Base-by-base conservation (phyloP, 169 alveolate genomes). In the Babesia ovata region DNA sequence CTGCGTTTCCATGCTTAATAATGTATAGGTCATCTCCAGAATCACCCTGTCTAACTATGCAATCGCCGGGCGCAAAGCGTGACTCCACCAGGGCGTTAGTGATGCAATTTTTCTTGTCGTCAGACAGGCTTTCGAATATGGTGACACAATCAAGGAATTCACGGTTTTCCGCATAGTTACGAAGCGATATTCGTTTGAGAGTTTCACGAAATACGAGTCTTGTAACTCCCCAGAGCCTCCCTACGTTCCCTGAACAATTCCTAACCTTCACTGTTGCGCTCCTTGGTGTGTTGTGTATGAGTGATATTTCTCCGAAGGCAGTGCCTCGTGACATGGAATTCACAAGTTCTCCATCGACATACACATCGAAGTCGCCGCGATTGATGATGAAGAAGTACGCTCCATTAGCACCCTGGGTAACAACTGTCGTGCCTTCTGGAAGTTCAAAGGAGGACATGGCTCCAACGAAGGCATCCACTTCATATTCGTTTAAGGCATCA, bases 271-370 rank as follows among this genome's bases (percentile, higher is more conserved):
- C 94, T 4, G 99, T 94, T 12, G 99, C 99, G 45, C 98, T 94
- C 70, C 99, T 93, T 24, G 98, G 99, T 17, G 98, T 94, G 82
- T 97, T 97, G 77, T 97, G 98, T 36, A 98, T 94, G 60, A 98
- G 91, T 16, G 99, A 99, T 44, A 98, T 92, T 79, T 98, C 99
- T 12, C 99, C 99, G 70, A 98, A 98, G 10, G 99, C 95, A 29
- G 92, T 94, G 2, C 99, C 99, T 53, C 91, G 85, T 28, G 90
- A 86, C 92, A 96, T 76, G 39, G 86, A 71, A 74, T 96, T 95
- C 46, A 94, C 96, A 61, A 85, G 85, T 71, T 93, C 94, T 8
- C 92, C 95, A 73, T 94, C 92, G 21, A 95, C 95, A 44, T 91
- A 72, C 74, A 96, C 99, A 79, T 91, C 96, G 84, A 91, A 84